Evolutionary conservation across 192 early-diverging fungal genomes (phyloP).

Genomic region (Coemansia sp.): DNA sequence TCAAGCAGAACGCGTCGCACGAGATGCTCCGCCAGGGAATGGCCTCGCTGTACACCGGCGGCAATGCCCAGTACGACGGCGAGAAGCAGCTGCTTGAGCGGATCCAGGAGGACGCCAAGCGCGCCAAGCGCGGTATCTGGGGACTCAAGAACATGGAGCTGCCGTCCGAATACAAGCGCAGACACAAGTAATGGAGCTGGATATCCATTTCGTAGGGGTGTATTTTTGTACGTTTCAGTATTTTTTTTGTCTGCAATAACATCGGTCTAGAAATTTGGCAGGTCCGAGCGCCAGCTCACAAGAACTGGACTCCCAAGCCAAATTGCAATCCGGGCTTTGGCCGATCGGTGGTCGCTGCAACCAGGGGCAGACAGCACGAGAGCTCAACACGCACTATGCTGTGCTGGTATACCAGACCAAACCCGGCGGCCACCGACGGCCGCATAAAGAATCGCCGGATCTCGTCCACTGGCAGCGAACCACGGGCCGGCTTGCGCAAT

Average conservation of each 20-base stretch:
- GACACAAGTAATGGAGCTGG: background rate
- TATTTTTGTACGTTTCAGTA: no score
- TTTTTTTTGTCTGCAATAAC: background rate
- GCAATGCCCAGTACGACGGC: slow-evolving; percentile 44
- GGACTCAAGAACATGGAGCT: slow-evolving; percentile 32
- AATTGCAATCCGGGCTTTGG: slow-evolving; percentile 77
- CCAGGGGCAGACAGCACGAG: slow-evolving; percentile 83
- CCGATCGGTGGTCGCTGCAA: slow-evolving; percentile 58
- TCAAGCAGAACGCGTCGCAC: slow-evolving; percentile 35
- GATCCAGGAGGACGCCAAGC: slow-evolving; percentile 29
- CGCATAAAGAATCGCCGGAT: slow-evolving; percentile 49
- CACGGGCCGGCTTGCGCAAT: slow-evolving; percentile 7
- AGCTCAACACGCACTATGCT: slow-evolving; percentile 83
- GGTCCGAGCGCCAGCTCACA: no score
- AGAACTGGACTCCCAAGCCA: slow-evolving; percentile 81
- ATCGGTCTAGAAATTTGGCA: no score
- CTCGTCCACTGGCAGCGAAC: slow-evolving; percentile 17
- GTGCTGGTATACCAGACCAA: slow-evolving; percentile 84
- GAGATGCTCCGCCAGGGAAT: slow-evolving; percentile 33
- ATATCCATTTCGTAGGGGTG: no score
- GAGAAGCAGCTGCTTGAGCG: slow-evolving; percentile 25
- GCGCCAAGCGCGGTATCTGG: slow-evolving; percentile 34
- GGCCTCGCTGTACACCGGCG: slow-evolving; percentile 38
- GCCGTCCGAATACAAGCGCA: slow-evolving; percentile 40
- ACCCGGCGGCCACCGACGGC: slow-evolving; percentile 71